Conservation (phyloP, 805 yeast genomes). For the Zygosaccharomyces kombuchaensis region DNA sequence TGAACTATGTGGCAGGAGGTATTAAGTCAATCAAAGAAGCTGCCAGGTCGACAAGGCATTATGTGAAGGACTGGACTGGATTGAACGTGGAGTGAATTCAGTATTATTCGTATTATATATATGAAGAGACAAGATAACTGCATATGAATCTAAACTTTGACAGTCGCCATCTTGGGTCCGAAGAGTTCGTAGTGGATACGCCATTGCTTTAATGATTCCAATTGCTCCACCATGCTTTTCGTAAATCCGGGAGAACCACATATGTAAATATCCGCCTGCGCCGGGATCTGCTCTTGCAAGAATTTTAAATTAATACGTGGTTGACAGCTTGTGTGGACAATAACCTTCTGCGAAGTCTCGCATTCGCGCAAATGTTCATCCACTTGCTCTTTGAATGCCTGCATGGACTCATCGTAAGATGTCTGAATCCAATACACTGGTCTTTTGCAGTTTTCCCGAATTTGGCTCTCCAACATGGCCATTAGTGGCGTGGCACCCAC, state of each 20-base stretch:
- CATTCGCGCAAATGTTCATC: constrained; percentile 19
- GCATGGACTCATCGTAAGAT: constrained; percentile 19
- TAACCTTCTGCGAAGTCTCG: constrained; percentile 13
- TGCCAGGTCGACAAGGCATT: constrained; percentile 8
- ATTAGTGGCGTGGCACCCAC: constrained; percentile 65
- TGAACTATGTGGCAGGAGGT: not conserved
- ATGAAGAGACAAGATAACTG: not conserved
- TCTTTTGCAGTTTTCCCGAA: constrained; percentile 25
- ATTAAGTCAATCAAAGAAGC: constrained; percentile 1
- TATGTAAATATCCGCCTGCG: constrained; percentile 31
- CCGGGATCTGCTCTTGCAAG: constrained; percentile 24
- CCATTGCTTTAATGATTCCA: constrained; percentile 22
- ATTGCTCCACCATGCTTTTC: constrained; percentile 25
- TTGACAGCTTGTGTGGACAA: constrained; percentile 23
- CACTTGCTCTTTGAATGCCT: constrained; percentile 28
- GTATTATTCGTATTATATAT: not conserved
- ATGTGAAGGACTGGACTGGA: constrained; percentile 24
- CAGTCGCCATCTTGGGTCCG: constrained; percentile 35
- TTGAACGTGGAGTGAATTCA: constrained; percentile 16
- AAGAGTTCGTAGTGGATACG: constrained; percentile 34
- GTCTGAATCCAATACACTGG: constrained; percentile 35
- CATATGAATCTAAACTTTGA: constrained; percentile 14
- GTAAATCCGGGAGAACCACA: constrained; percentile 33
- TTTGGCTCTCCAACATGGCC: constrained; percentile 43
- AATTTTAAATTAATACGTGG: constrained; percentile 26